Conservation (phyloP, 2,329 filamentous ascomycete genomes). For the Monosporascus cannonballus region DNA sequence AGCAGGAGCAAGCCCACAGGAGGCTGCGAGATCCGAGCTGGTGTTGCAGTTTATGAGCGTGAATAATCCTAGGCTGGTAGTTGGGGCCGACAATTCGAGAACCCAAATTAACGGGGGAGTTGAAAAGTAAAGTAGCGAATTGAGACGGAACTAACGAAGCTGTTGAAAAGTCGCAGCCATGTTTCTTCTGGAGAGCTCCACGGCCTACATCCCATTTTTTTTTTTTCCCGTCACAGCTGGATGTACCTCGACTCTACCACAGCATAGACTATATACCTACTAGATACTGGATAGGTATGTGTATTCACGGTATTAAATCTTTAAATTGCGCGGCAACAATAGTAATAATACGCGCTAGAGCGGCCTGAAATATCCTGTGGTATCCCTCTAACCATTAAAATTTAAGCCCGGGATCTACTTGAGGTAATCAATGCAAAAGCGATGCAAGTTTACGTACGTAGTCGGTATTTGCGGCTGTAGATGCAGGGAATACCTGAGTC, state of each 20-base stretch:
- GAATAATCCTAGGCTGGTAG: not conserved
- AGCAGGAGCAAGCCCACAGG: conserved; percentile 1
- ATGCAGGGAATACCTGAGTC: not conserved
- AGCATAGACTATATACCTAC: no score
- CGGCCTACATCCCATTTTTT: not conserved
- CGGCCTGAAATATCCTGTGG: no score
- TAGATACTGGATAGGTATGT: no score
- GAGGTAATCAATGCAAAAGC: not conserved
- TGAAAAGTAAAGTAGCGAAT: not conserved
- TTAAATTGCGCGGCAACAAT: no score
- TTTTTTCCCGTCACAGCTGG: not conserved
- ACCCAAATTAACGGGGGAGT: not conserved
- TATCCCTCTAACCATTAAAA: no score
- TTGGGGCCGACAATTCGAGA: not conserved
- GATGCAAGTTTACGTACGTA: not conserved
- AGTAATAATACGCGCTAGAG: no score
- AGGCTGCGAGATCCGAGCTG: not conserved
- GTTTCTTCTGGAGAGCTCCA: not conserved
- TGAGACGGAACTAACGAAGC: not conserved
- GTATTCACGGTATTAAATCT: no score
- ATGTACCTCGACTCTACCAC: no score
- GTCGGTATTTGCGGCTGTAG: not conserved
- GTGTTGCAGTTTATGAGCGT: not conserved
- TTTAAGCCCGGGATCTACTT: no score
- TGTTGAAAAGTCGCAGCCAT: not conserved